Evolutionary conservation across 2,329 filamentous ascomycete species (phyloP).

Genomic region (Arthrobotrys sphaeroides): DNA sequence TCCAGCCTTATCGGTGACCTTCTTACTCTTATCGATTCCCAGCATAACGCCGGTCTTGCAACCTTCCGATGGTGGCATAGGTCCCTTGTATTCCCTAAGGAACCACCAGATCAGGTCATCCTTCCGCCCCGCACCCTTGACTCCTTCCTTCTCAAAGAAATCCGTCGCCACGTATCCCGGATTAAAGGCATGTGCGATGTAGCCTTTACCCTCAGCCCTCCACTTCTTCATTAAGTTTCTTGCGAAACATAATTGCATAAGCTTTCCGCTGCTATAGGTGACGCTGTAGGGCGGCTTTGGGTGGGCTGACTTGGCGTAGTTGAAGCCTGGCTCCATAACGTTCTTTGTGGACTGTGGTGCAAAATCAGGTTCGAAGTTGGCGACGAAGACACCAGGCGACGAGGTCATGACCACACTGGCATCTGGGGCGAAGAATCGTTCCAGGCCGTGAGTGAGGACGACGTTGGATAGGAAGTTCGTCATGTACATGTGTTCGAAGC

Average conservation of each 20-base stretch:
- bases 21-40: slow-evolving; percentile 22
- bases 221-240: slow-evolving; percentile 35
- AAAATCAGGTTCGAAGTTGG: slow-evolving; percentile 7
- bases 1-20: slow-evolving; percentile 33
- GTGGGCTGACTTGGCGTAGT: slow-evolving; percentile 23
- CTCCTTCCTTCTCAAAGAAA: slow-evolving; percentile 38
- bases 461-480: slow-evolving; percentile 52
- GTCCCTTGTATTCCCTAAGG: slow-evolving; percentile 8
- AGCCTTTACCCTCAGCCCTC: slow-evolving; percentile 32
- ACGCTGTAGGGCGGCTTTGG: slow-evolving; percentile 20
- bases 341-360: slow-evolving; percentile 13
- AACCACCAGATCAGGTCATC: slow-evolving; percentile 37
- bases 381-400: slow-evolving; percentile 39
- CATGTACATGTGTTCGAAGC: slow-evolving; percentile 46
- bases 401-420: slow-evolving; percentile 41
- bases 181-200: slow-evolving; percentile 31
- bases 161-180: slow-evolving; percentile 38
- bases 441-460: slow-evolving; percentile 34
- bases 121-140: slow-evolving; percentile 1
- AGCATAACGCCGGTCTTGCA: slow-evolving; percentile 45
- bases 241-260: slow-evolving; percentile 39
- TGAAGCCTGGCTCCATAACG: slow-evolving; percentile 27
- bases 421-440: slow-evolving; percentile 36
- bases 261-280: slow-evolving; percentile 30
- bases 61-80: slow-evolving; percentile 31